A percentile compares a stretch with the other conserved stretches of the same genome.
phyloP scores from a whole-genome alignment of 768 basidiomycete genomes.

The Lepiota brunneoincarnata region DNA sequence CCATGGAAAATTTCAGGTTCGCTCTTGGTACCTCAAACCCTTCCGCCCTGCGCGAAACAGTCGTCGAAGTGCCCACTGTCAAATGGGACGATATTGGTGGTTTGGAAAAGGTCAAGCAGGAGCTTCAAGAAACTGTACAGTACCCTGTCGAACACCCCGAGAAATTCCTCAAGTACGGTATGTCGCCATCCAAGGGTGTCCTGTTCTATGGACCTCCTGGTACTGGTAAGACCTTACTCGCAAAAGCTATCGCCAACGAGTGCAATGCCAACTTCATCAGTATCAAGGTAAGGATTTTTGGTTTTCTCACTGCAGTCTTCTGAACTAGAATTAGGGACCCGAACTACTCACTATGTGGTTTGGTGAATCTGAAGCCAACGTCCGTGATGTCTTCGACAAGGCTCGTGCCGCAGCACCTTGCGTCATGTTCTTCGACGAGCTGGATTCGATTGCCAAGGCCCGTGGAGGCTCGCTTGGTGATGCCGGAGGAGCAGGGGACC shows the following conservation, averaged over 20 bases:
- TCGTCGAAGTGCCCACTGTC: slow-evolving; percentile 97
- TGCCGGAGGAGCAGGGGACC: slow-evolving; percentile 94
- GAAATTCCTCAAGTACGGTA: slow-evolving; percentile 99
- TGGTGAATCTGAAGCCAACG: slow-evolving; percentile 99
- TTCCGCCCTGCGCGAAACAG: slow-evolving; percentile 97
- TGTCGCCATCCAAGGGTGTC: slow-evolving; percentile 99
- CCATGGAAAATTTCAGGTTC: slow-evolving; percentile 99
- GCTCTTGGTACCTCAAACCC: slow-evolving; percentile 97
- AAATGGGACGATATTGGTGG: slow-evolving; percentile 99
- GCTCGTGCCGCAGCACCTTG: slow-evolving; percentile 98
- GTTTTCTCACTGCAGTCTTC: slow-evolving; percentile 1
- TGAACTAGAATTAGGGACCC: slow-evolving; percentile 60
- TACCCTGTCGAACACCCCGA: slow-evolving; percentile 99
- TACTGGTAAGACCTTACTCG: slow-evolving; percentile 98
- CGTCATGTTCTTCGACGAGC: slow-evolving; percentile 99
- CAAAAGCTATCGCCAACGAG: slow-evolving; percentile 99
- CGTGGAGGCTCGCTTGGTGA: slow-evolving; percentile 90
- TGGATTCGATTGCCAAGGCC: slow-evolving; percentile 98
- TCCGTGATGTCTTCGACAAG: slow-evolving; percentile 99
- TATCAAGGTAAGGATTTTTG: slow-evolving; percentile 68
- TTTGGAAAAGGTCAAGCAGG: slow-evolving; percentile 98
- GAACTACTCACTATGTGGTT: slow-evolving; percentile 99
- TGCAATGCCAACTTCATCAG: slow-evolving; percentile 99
- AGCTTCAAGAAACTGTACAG: slow-evolving; percentile 98
- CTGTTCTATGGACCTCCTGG: slow-evolving; percentile 99